A percentile compares a stretch with the other conserved stretches of the same genome.
Conservation (phyloP, 106 monocot genomes). For the Phalaenopsis equestris region DNA sequence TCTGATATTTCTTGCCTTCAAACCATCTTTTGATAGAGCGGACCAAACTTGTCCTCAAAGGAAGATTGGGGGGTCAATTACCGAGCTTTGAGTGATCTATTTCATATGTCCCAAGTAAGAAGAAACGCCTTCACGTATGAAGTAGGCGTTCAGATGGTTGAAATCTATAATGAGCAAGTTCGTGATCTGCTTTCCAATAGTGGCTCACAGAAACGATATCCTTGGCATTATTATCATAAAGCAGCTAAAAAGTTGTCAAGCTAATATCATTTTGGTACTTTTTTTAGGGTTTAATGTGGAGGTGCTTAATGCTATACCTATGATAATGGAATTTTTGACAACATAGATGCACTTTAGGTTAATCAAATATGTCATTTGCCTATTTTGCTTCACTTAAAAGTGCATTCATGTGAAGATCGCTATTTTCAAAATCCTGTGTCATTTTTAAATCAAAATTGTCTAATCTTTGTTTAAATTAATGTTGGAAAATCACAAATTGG, state of each 20-base stretch:
- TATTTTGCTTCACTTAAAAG: not conserved
- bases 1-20: not conserved
- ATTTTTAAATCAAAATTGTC: not conserved
- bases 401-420: not conserved
- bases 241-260: not conserved
- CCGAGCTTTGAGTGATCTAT: slow-evolving; percentile 82
- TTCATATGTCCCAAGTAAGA: slow-evolving; percentile 60
- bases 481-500: too few species aligned
- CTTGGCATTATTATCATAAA: slow-evolving; percentile 23
- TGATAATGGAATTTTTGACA: not conserved
- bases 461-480: too few species aligned
- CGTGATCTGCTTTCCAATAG: slow-evolving; percentile 87
- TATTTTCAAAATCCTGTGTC: not conserved
- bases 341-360: not conserved
- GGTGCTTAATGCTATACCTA: not conserved
- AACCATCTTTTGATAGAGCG: slow-evolving; percentile 46
- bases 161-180: slow-evolving; percentile 99
- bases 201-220: slow-evolving; percentile 81
- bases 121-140: slow-evolving; percentile 69
- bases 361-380: not conserved
- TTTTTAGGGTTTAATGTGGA: not conserved
- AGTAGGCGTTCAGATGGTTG: slow-evolving; percentile 94
- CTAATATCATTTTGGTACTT: too few species aligned
- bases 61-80: slow-evolving; percentile 96
- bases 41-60: slow-evolving; percentile 60